phyloP scores from a whole-genome alignment of 257 asterid species.

The Jasminum sambac region DNA sequence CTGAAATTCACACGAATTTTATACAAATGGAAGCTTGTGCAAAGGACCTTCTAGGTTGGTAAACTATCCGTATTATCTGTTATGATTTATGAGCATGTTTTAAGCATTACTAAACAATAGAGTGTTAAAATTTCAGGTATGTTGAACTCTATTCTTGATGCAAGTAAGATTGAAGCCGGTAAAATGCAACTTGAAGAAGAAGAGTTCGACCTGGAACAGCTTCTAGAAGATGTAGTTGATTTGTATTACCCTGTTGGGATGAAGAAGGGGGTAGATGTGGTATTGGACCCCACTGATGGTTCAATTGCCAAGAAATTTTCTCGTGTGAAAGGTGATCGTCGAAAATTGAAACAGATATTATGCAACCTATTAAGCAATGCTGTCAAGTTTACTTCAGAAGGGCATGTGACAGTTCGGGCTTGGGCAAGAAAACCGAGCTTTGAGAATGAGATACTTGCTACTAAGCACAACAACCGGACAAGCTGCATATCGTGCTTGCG shows the following conservation, averaged over 20 bases:
- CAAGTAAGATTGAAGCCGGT: slow-evolving; percentile 70
- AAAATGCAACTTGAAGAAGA: slow-evolving; percentile 62
- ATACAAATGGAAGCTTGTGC: slow-evolving; percentile 46
- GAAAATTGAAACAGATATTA: slow-evolving; percentile 68
- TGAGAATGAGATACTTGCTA: slow-evolving; percentile 34
- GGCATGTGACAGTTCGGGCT: slow-evolving; percentile 59
- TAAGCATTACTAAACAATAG: no score
- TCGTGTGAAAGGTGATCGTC: slow-evolving; percentile 60
- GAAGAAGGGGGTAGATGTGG: slow-evolving; percentile 70
- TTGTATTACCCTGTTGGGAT: slow-evolving; percentile 51
- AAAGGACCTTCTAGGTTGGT: slow-evolving; percentile 53
- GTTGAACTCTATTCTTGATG: slow-evolving; percentile 67
- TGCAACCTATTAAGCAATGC: slow-evolving; percentile 75
- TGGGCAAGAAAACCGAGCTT: slow-evolving; percentile 54
- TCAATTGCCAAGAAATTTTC: slow-evolving; percentile 34
- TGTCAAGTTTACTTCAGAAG: slow-evolving; percentile 69
- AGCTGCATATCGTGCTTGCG: slow-evolving; percentile 35
- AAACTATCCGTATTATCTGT: neutral
- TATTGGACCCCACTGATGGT: slow-evolving; percentile 66
- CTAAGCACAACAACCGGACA: slow-evolving; percentile 22
- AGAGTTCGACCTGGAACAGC: slow-evolving; percentile 53
- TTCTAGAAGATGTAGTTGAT: slow-evolving; percentile 68
- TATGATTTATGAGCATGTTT: neutral
- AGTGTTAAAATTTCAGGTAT: slow-evolving; percentile 39
- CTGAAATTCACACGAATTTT: slow-evolving; percentile 45